Percentiles rank a stretch among this genome's conserved stretches.
Conservation (phyloP, 2,329 filamentous ascomycete species). For the Trichoderma sp. region DNA sequence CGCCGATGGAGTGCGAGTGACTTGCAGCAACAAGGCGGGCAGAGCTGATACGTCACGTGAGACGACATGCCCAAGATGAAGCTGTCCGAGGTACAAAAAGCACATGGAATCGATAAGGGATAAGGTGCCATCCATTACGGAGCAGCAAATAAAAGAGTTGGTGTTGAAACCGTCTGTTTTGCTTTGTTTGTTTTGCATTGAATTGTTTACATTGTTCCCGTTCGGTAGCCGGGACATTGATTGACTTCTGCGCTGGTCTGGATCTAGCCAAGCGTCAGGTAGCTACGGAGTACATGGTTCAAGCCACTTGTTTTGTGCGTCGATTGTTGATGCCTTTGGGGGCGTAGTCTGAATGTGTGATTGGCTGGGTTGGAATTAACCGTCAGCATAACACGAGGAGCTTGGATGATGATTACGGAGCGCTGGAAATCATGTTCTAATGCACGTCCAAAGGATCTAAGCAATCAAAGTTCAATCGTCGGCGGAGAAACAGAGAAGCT, state of each 20-base stretch:
- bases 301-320: background rate
- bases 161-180: background rate
- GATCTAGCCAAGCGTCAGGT: background rate
- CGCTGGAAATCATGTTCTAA: background rate
- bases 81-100: background rate
- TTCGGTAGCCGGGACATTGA: background rate
- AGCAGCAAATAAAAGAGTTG: background rate
- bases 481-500: background rate
- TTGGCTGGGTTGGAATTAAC: background rate
- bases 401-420: background rate
- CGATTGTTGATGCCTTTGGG: conserved; percentile 9
- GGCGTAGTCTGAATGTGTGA: background rate
- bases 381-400: conserved; percentile 8
- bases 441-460: background rate
- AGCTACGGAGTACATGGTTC: background rate
- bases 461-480: background rate
- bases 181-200: background rate
- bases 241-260: background rate
- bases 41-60: background rate
- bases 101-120: background rate
- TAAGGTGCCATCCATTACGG: background rate
- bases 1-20: background rate
- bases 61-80: background rate
- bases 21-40: background rate
- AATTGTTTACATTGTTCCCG: background rate